Evolutionary conservation across 31 red algal species (phyloP).

Genomic region (Odonthalia washingtoniensis): DNA sequence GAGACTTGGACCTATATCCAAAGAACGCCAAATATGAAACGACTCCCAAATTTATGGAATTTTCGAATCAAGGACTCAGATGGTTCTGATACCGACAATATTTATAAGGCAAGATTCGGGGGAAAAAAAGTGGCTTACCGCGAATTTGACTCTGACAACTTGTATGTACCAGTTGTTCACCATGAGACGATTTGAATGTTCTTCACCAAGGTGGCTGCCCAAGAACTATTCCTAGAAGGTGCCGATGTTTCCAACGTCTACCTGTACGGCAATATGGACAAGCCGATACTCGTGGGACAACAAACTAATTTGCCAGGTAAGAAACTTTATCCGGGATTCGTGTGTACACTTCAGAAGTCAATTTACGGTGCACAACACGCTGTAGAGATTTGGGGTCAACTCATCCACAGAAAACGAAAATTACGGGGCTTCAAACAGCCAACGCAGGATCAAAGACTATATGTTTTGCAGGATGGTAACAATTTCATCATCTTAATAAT

Average conservation of each 20-base stretch:
- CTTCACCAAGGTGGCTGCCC: conserved; percentile 24
- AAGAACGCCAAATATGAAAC: background rate
- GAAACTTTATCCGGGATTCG: background rate
- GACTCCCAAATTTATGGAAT: conserved; percentile 7
- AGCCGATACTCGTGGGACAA: conserved; percentile 21
- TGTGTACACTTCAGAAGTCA: conserved; percentile 16
- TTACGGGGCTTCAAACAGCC: conserved; percentile 14
- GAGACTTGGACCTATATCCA: conserved; percentile 3
- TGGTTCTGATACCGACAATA: background rate
- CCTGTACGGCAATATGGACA: conserved; percentile 28
- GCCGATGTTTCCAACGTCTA: conserved; percentile 32
- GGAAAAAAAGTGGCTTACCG: conserved; percentile 5
- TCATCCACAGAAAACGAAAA: too few relatives aligned
- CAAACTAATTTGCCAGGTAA: conserved; percentile 4
- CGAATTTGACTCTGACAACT: conserved; percentile 25
- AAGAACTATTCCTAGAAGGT: conserved; percentile 16
- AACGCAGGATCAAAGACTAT: background rate
- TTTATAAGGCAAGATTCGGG: conserved; percentile 13
- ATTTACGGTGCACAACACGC: conserved; percentile 12
- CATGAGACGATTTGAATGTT: conserved; percentile 37
- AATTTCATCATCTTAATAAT: conserved; percentile 17
- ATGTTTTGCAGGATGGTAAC: background rate
- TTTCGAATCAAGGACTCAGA: conserved; percentile 8
- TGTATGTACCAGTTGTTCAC: conserved; percentile 35
- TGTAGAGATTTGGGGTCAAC: background rate